Base-by-base conservation (phyloP, 108 stramenopile species). In the Ochromonas danica region DNA sequence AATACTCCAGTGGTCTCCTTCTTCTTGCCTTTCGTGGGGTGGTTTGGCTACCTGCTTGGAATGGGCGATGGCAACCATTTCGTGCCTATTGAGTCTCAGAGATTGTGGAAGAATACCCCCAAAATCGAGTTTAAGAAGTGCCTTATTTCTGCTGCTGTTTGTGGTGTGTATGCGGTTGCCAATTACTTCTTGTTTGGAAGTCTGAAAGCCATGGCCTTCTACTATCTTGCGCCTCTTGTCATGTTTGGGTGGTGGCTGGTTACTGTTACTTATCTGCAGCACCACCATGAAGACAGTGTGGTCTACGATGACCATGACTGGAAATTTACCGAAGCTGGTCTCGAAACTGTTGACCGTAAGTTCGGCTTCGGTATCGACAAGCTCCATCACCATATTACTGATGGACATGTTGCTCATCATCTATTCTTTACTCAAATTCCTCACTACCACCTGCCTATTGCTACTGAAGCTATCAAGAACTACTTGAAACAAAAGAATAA, bases 231-330 rank as follows among this genome's bases (percentile, higher is more conserved):
- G 0, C 94, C 94, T 40, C 87, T 90, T 88, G 45, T 85, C 39
- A 90, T 93, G 39, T 88, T 92, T 89, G 86, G 85, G 42, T 92
- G 90, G 61, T 94, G 94, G 94, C 78, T 95, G 28, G 91, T 94
- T 85, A 93, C 91, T 91, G 94, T 95, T 3, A 95, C 94, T 22
- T 95, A 94, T 83, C 82, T 95, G 28, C 93, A 94, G 83, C 94
- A 95, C 83, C 94, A 95, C 78, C 87, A 88, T 22, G 88, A 89
- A 0, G 92, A 93, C 77, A 90, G 91, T 28, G 90, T 90, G 78
- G 80, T 93, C 42, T 95, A 91, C 70, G 92, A 90, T 0, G 91
- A 93, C 80, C 85, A 90, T 36, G 92, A 91, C 10, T 93, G 84
- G 62, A 85, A 85, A 31, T 95, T 92, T 78, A 87, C 87, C 36